Evolutionary conservation across 805 yeast genomes (phyloP).

Genomic region (Kluyveromyces siamensis): DNA sequence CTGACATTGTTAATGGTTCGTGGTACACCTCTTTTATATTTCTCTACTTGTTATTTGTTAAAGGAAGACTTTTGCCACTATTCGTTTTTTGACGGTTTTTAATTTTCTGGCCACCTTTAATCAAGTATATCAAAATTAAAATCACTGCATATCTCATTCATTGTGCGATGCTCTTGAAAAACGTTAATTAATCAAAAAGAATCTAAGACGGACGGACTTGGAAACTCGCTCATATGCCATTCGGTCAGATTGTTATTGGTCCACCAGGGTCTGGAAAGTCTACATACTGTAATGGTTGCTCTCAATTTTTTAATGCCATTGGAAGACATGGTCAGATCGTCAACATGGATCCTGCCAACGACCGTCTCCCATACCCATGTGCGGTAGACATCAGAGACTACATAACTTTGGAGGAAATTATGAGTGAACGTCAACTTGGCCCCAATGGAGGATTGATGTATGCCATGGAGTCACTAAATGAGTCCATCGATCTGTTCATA

Average conservation of each 20-base stretch:
- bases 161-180: neutral
- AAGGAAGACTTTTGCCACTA: neutral
- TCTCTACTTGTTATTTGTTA: neutral
- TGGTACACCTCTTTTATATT: neutral
- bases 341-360: slow-evolving; percentile 91
- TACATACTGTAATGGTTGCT: slow-evolving; percentile 88
- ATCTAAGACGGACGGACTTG: neutral
- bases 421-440: slow-evolving; percentile 64
- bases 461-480: slow-evolving; percentile 65
- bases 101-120: neutral
- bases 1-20: slow-evolving; percentile 2
- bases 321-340: slow-evolving; percentile 82
- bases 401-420: slow-evolving; percentile 65
- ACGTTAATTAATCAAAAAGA: neutral
- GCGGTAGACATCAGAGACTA: slow-evolving; percentile 73
- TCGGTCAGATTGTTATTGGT: slow-evolving; percentile 91
- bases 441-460: slow-evolving; percentile 87
- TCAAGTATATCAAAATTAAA: no score
- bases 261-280: slow-evolving; percentile 98
- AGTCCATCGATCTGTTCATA: slow-evolving; percentile 49
- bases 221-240: slow-evolving; percentile 34
- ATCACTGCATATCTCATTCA: no score
- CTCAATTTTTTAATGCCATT: slow-evolving; percentile 86
- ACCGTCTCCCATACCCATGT: slow-evolving; percentile 57
- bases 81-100: neutral